Evolutionary conservation across 1,284 basidiomycete genomes (phyloP), one percentile per base, ranked within the genome.

Genomic region (Golubevia sp.): DNA sequence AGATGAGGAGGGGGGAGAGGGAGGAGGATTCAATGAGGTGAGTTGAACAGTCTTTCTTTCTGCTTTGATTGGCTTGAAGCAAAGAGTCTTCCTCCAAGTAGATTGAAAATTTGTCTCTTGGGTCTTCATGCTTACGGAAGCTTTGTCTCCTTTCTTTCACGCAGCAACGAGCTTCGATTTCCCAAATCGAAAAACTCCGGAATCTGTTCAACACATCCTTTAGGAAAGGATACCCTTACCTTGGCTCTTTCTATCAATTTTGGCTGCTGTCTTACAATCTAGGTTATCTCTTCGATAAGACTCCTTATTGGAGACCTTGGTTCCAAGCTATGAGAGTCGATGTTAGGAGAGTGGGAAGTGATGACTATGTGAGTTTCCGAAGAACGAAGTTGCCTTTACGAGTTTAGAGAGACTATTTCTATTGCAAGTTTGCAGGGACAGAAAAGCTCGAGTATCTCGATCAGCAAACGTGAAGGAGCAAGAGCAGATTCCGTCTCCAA

Each of bases 291-390:
- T 98, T 97, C 80, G 92, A 93, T 70, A 88, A 88, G 79, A 94
- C 91, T 11, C 88, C 91, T 0, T 91, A 90, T 82, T 96, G 96
- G 85, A 88, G 95, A 68, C 96, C 96, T 11, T 99, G 95, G 95
- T 84, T 94, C 63, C 86, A 87, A 27, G 91, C 91, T 89, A 88
- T 95, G 65, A 90, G 92, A 5, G 87, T 97, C 15, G 91, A 94
- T 75, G 84, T 96, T 21, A 89, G 93, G 24, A 87, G 94, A 34
- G 85, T 94, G 60, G 89, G 90, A 26, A 85, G 89, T 27, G 91
- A 91, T 59, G 93, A 94, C 77, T 88, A 84, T 60, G 84, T 82
- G 56, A 61, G 77, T 67, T 53, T 15, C 53, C 2, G 24, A n/a
- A 15, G 15, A 48, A 15, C 15, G 11, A 11, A n/a, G 2, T 13